A percentile compares a stretch with the other conserved stretches of the same genome.
Evolutionary conservation across 2,329 filamentous ascomycete genomes (phyloP).

Genomic region (Cladophialophora chaetospira): DNA sequence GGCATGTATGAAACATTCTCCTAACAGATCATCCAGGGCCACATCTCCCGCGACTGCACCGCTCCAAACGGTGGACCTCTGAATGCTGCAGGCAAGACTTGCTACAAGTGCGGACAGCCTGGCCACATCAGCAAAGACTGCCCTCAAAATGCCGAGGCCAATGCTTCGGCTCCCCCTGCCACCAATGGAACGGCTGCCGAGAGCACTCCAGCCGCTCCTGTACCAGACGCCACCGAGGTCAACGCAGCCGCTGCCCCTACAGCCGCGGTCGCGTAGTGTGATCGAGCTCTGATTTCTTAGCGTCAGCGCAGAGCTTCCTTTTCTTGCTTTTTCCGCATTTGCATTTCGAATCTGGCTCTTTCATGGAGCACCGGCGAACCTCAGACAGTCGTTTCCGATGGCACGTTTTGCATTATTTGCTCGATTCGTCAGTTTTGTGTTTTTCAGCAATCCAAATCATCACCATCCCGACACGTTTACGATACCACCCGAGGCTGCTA

Average conservation of each 20-base stretch:
- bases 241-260: slow-evolving; percentile 22
- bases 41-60: slow-evolving; percentile 94
- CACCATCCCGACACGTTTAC: slow-evolving; percentile 3
- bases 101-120: slow-evolving; percentile 94
- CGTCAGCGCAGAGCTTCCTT: slow-evolving; percentile 4
- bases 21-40: slow-evolving; percentile 53
- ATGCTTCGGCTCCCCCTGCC: slow-evolving; percentile 37
- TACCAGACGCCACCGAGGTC: slow-evolving; percentile 24
- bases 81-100: slow-evolving; percentile 96
- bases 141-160: slow-evolving; percentile 67
- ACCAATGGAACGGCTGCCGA: slow-evolving; percentile 29
- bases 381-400: slow-evolving; percentile 18
- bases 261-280: slow-evolving; percentile 27
- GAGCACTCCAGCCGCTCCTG: slow-evolving; percentile 24
- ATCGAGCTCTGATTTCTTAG: neutral
- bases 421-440: slow-evolving; percentile 1
- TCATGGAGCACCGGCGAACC: slow-evolving; percentile 2
- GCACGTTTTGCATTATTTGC: neutral
- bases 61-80: slow-evolving; percentile 93
- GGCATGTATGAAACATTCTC: neutral
- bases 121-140: slow-evolving; percentile 97
- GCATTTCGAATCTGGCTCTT: slow-evolving; percentile 4
- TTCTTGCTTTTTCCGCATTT: slow-evolving; percentile 11
- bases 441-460: slow-evolving; percentile 7
- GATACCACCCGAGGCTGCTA: slow-evolving; percentile 18